These are phyloP conservation scores for Tolypocladium nubicola DNA, from an alignment of 2,329 filamentous ascomycete species.

Conservation along the genomic window DNA sequence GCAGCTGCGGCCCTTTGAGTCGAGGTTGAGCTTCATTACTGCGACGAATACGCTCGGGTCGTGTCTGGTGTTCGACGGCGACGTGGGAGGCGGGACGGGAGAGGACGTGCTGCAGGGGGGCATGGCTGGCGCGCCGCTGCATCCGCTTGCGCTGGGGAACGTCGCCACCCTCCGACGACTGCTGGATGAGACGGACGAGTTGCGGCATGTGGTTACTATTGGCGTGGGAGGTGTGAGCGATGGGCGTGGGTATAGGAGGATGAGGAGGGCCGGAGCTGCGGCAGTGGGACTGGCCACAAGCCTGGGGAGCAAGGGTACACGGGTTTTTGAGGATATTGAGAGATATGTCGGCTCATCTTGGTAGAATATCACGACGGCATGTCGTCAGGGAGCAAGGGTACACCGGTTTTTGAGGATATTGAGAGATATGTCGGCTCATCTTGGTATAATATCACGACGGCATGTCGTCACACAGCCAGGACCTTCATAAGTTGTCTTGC, in stretches of 20 bases:
- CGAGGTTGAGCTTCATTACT: slow-evolving; percentile 54
- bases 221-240: slow-evolving; percentile 66
- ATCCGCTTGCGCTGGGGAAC: slow-evolving; percentile 66
- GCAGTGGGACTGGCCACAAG: slow-evolving; percentile 62
- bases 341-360: slow-evolving; percentile 11
- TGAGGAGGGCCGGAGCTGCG: slow-evolving; percentile 54
- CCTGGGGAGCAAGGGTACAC: slow-evolving; percentile 51
- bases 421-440: slow-evolving; percentile 10
- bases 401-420: slow-evolving; percentile 53
- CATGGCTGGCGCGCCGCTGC: slow-evolving; percentile 60
- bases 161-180: slow-evolving; percentile 55
- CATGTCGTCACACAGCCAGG: not conserved
- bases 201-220: slow-evolving; percentile 51
- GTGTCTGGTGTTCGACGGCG: slow-evolving; percentile 43
- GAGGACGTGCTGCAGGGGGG: slow-evolving; percentile 41
- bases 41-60: slow-evolving; percentile 64
- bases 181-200: slow-evolving; percentile 36
- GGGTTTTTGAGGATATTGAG: slow-evolving; percentile 50
- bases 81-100: slow-evolving; percentile 33
- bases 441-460: slow-evolving; percentile 8
- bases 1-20: slow-evolving; percentile 23
- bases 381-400: slow-evolving; percentile 42
- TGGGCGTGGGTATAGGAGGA: slow-evolving; percentile 48
- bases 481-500: no score
- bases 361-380: slow-evolving; percentile 2